A percentile compares a stretch with the other conserved stretches of the same genome.
Evolutionary conservation across 495 filamentous ascomycete genomes (phyloP).

Genomic region (Penicillium chermesinum): DNA sequence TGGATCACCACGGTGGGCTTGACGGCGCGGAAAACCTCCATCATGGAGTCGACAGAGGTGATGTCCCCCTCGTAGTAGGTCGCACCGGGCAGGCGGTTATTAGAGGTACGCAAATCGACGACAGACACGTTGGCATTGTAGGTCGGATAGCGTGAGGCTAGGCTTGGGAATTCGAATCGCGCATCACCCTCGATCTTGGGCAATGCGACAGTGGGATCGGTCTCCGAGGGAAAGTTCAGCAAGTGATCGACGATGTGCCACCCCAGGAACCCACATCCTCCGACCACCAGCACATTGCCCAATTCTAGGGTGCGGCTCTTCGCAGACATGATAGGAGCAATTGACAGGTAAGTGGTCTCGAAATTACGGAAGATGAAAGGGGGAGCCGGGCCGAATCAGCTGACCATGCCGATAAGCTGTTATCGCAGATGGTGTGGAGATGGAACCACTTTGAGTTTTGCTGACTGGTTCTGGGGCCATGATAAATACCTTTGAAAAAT

Average conservation of each 20-base stretch:
- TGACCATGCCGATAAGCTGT: constrained; percentile 14
- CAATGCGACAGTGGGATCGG: constrained; percentile 38
- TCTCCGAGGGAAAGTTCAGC: constrained; percentile 47
- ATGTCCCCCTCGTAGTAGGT: constrained; percentile 84
- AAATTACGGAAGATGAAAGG: constrained; percentile 11
- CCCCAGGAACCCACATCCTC: constrained; percentile 55
- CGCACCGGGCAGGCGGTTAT: constrained; percentile 70
- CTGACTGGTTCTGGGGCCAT: neutral
- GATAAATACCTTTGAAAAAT: no score
- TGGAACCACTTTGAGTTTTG: no score
- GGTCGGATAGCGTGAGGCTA: constrained; percentile 36
- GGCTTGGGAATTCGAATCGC: constrained; percentile 37
- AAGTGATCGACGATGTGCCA: constrained; percentile 56
- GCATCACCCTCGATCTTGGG: constrained; percentile 35
- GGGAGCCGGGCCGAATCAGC: constrained; percentile 17
- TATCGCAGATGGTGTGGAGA: constrained; percentile 2
- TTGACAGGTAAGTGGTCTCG: neutral
- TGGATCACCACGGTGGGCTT: constrained; percentile 91
- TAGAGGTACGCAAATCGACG: constrained; percentile 74
- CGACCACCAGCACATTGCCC: constrained; percentile 50
- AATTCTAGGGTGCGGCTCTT: constrained; percentile 34
- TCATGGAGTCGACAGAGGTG: constrained; percentile 62
- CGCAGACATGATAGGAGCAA: constrained; percentile 25
- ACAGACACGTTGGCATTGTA: constrained; percentile 62
- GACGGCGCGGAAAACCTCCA: constrained; percentile 59